Percentiles rank a stretch among this genome's conserved stretches.
Conservation (phyloP, 306 rosid genomes). For the Pterocarpus santalinus region DNA sequence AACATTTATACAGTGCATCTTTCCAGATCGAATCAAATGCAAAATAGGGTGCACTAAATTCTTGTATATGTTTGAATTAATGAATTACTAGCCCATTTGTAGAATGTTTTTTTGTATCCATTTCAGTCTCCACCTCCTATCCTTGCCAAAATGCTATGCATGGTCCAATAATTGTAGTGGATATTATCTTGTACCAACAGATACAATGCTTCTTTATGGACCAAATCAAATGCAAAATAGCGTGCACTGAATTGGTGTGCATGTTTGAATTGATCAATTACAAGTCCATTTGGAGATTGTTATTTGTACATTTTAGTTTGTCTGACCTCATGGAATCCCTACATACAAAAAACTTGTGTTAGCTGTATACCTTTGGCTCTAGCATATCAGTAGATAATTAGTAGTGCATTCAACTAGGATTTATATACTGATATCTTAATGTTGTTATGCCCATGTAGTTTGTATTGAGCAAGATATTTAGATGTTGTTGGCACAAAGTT, state of each 20-base stretch:
- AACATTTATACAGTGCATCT: neutral
- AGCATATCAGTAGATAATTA: neutral
- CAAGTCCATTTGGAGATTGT: neutral
- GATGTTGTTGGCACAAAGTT: neutral
- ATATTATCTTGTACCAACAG: constrained; percentile 9
- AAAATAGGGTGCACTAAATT: neutral
- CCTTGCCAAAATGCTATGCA: neutral
- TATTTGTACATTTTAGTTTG: constrained; percentile 5
- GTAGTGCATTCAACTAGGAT: neutral
- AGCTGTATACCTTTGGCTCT: neutral
- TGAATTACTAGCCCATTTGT: neutral
- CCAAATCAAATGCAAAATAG: neutral
- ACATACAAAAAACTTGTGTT: neutral
- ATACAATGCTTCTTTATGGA: neutral
- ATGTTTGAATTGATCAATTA: neutral
- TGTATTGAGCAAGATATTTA: neutral
- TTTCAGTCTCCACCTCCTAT: neutral
- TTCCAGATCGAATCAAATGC: neutral
- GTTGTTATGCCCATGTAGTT: neutral
- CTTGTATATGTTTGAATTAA: constrained; percentile 2
- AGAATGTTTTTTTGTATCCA: neutral
- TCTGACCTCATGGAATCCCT: neutral
- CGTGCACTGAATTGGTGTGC: neutral
- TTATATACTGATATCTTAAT: neutral
- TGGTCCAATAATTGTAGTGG: neutral